Percentiles rank a stretch among this genome's conserved stretches.
Evolutionary conservation across 305 asterid genomes (phyloP).

Genomic region (Fraxinus sp.): DNA sequence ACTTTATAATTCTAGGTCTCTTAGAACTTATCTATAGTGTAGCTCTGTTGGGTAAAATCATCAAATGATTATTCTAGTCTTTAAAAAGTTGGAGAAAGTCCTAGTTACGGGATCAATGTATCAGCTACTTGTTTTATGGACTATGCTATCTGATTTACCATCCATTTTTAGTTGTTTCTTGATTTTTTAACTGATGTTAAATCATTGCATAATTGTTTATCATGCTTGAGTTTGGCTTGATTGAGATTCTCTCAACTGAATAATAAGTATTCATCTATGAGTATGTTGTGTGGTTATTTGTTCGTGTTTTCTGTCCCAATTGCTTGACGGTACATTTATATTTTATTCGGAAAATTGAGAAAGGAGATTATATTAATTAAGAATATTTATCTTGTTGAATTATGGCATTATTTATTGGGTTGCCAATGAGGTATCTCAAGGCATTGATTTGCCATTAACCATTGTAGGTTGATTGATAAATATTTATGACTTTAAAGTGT

Average conservation of each 20-base stretch:
- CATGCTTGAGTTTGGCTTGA: not conserved
- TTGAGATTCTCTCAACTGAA: not conserved
- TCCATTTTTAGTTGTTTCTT: not conserved
- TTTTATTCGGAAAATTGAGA: not conserved
- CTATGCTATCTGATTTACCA: not conserved
- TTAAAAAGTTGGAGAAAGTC: not conserved
- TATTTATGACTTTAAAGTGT: slow-evolving; percentile 12
- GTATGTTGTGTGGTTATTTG: not conserved
- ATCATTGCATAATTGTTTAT: not conserved
- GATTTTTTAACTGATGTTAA: not conserved
- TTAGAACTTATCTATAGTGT: not conserved
- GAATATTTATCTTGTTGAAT: not conserved
- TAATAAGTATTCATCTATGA: not conserved
- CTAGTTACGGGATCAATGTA: not conserved
- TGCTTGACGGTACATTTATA: not conserved
- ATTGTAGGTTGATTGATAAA: slow-evolving; percentile 12
- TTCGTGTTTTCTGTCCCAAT: not conserved
- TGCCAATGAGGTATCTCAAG: not conserved
- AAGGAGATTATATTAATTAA: not conserved
- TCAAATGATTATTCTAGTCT: not conserved
- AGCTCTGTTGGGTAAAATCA: not conserved
- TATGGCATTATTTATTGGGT: not conserved
- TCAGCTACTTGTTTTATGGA: not conserved
- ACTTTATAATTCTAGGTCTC: not conserved
- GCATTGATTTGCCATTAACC: not conserved